A percentile compares a stretch with the other conserved stretches of the same genome.
These are phyloP conservation scores for Fragilariopsis cylindrus DNA, from an alignment of 108 stramenopile genomes.

Conservation along the genomic window DNA sequence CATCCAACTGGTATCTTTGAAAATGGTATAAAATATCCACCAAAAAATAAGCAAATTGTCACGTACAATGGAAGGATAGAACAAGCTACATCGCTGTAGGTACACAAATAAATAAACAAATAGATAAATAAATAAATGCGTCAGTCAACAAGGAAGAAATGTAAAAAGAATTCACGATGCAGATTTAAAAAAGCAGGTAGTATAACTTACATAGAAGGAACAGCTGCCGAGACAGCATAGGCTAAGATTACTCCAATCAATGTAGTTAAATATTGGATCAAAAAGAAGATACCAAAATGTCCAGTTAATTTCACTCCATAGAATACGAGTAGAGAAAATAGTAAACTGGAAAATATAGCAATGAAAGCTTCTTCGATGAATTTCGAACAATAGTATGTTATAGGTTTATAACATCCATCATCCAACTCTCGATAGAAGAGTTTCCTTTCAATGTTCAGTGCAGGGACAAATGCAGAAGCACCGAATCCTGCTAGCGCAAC, in stretches of 20 bases:
- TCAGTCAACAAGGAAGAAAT: not conserved
- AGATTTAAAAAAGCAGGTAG: not conserved
- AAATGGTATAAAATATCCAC: constrained; percentile 22
- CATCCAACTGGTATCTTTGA: constrained; percentile 26
- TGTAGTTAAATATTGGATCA: constrained; percentile 19
- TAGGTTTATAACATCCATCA: constrained; percentile 32
- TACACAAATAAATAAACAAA: too few relatives aligned
- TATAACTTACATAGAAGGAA: constrained; percentile 17
- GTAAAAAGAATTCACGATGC: not conserved
- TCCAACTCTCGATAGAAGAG: constrained; percentile 24
- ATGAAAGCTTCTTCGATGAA: constrained; percentile 23
- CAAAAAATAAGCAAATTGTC: constrained; percentile 23
- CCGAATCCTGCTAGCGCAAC: constrained; percentile 20
- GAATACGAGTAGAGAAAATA: constrained; percentile 17
- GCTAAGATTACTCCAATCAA: constrained; percentile 29
- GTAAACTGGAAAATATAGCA: not conserved
- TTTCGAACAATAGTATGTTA: constrained; percentile 22
- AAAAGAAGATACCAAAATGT: constrained; percentile 17
- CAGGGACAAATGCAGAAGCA: constrained; percentile 29
- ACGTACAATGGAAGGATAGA: constrained; percentile 22
- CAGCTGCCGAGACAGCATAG: constrained; percentile 23
- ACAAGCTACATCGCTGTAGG: constrained; percentile 23
- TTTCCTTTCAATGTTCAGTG: constrained; percentile 16
- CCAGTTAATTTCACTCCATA: constrained; percentile 10
- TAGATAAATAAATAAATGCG: too few relatives aligned